These are phyloP conservation scores for Paramecium sonneborni DNA, from an alignment of 73 alveolate species.

Conservation along the genomic window DNA sequence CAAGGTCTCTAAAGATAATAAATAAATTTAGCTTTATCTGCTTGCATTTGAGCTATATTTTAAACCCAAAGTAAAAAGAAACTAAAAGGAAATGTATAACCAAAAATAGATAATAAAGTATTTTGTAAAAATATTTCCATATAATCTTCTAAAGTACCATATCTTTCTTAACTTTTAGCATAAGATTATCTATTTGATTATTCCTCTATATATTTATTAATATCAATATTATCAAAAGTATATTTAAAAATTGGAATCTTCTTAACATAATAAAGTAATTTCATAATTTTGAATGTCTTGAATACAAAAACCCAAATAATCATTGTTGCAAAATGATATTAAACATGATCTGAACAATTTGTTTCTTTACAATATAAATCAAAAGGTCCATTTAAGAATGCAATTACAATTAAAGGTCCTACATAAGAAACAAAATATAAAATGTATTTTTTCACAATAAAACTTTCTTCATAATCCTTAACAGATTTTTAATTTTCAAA, in stretches of 20 bases:
- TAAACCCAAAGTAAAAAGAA: background rate
- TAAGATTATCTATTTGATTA: background rate
- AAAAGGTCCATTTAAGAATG: background rate
- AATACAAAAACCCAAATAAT: conserved; percentile 20
- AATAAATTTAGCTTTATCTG: conserved; percentile 15
- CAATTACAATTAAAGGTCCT: background rate
- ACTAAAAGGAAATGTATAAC: conserved; percentile 35
- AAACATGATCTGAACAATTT: conserved; percentile 25
- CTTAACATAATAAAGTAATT: background rate
- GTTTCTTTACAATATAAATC: background rate
- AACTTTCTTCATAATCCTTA: background rate
- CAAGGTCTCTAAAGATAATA: conserved; percentile 17
- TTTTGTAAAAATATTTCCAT: conserved; percentile 11
- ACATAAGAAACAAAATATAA: conserved; percentile 2
- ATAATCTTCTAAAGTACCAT: conserved; percentile 53
- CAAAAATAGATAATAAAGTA: background rate
- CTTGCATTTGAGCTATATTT: background rate
- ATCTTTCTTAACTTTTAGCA: conserved; percentile 22
- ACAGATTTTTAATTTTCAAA: conserved; percentile 16
- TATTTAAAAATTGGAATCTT: conserved; percentile 1
- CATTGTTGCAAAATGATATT: conserved; percentile 35
- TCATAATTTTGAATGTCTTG: background rate
- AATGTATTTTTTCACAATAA: conserved; percentile 8
- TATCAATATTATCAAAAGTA: background rate
- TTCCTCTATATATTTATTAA: background rate